Base-by-base conservation (phyloP, 2,329 filamentous ascomycete species). In the Xylaria polymorpha region DNA sequence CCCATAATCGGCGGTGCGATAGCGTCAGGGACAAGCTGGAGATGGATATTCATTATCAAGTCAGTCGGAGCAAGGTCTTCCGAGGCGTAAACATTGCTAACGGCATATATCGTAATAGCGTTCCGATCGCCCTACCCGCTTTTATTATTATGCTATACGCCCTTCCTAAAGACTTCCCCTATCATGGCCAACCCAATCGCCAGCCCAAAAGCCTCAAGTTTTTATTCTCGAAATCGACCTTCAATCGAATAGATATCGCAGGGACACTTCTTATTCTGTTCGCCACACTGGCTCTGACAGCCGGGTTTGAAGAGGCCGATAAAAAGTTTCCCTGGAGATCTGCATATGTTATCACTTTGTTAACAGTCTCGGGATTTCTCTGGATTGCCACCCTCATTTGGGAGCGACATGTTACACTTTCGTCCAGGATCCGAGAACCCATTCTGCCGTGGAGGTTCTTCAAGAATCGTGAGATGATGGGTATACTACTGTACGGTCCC, bases 41-140 rank as follows among this genome's bases (percentile, higher is more conserved):
- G 74, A 66, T 76, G 74, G 74, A 74, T 76, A 15, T 76, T 76
- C 51, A 69, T 74, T 37, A 71, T 76, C 39, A 75, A 76, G 74
- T 75, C 41, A 6, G 53, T 12, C n/a, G n/a, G n/a, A n/a, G n/a
- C n/a, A n/a, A n/a, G n/a, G n/a, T n/a, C n/a, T n/a, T n/a, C n/a
- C n/a, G n/a, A n/a, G n/a, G n/a, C n/a, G n/a, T n/a, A n/a, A n/a
- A n/a, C n/a, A n/a, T n/a, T n/a, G n/a, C n/a, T n/a, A n/a, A n/a
- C n/a, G n/a, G n/a, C n/a, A n/a, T n/a, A n/a, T n/a, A n/a, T n/a
- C n/a, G n/a, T n/a, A n/a, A n/a, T 12, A 69, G 64, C 5, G 35
- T 69, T 18, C 67, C 63, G 2, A 50, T 69, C 29, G 57, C 46
- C 6, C 1, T 51, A 4, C 37, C n/a, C 35, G 62, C 67, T 8